Evolutionary conservation across 768 basidiomycete species (phyloP), one percentile per base, ranked within the genome.

Genomic region (Lactarius akahatsu): DNA sequence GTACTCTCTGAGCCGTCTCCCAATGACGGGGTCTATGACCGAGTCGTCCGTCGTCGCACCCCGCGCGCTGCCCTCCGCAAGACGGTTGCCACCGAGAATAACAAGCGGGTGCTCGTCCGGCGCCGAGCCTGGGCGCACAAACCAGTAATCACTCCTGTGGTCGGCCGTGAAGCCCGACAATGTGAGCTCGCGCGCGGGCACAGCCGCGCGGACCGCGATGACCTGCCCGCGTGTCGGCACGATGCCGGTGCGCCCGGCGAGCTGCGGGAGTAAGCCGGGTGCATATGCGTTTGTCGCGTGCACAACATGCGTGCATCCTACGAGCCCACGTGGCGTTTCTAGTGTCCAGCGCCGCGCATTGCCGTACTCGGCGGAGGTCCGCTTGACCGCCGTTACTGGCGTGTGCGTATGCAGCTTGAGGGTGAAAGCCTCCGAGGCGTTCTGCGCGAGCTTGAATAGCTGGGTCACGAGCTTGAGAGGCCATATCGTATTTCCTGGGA

Each of bases 211-310:
- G 1, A 78, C 75, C 0, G 83, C 78, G 40, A 85, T 73, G 52
- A 88, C 80, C 72, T 94, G 92, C 1, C 87, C 91, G 13, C 92
- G 86, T 0, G 85, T 85, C 0, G 91, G 92, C 4, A 90, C 76
- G 61, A 94, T 86, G 1, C 83, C 83, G 0, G 70, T 67, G 16
- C 80, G 79, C 0, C 86, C 85, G 9, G 79, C 71, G 34, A 94
- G 73, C 65, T 86, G 83, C 0, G 91, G 90, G n/a, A 97, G 79
- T 41, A 96, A 83, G 70, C 90, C 82, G 4, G 88, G 84, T 13
- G 87, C 84, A 67, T 96, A 95, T 0, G 80, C 95, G 71, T 97
- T 97, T 11, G 92, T 95, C 0, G 92, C 92, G 73, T 95, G 92
- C 4, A 97, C 78, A 54, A 96, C 83, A 66, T 87, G 85, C 23